Conservation (phyloP, 225 moss, liverwort and hornwort genomes). For the Ulota crispa region DNA sequence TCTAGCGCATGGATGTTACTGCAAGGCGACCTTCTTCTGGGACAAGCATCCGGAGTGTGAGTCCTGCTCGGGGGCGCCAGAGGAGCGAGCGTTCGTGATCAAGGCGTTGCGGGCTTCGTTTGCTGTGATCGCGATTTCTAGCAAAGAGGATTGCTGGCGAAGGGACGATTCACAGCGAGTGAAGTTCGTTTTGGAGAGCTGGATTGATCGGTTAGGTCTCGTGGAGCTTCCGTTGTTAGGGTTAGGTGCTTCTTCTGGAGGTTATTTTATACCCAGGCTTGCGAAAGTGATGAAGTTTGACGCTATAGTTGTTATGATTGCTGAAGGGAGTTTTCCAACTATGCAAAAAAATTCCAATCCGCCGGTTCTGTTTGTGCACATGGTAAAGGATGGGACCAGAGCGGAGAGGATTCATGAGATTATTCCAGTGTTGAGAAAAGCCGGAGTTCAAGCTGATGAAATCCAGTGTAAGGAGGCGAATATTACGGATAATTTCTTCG, state of each 20-base stretch:
- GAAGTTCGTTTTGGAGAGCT: slow-evolving; percentile 52
- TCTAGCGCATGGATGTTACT: slow-evolving; percentile 85
- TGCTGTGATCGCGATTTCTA: slow-evolving; percentile 83
- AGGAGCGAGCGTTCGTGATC: slow-evolving; percentile 76
- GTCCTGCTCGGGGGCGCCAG: slow-evolving; percentile 74
- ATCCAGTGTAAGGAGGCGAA: slow-evolving; percentile 53
- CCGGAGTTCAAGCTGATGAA: slow-evolving; percentile 64
- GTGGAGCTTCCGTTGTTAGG: slow-evolving; percentile 67
- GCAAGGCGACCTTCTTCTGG: slow-evolving; percentile 87
- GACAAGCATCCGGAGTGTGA: slow-evolving; percentile 69
- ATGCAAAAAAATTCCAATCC: slow-evolving; percentile 62
- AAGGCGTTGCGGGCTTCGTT: slow-evolving; percentile 63
- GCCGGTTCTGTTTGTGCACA: slow-evolving; percentile 88
- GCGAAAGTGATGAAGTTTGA: slow-evolving; percentile 62
- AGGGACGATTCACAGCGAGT: slow-evolving; percentile 47
- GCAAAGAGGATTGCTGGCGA: slow-evolving; percentile 70
- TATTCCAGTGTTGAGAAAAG: slow-evolving; percentile 46
- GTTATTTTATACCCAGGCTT: slow-evolving; percentile 75
- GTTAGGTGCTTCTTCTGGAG: slow-evolving; percentile 90
- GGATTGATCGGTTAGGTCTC: slow-evolving; percentile 55
- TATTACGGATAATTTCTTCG: slow-evolving; percentile 63
- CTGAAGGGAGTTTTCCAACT: slow-evolving; percentile 78
- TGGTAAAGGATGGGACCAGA: slow-evolving; percentile 71
- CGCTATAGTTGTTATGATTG: slow-evolving; percentile 79
- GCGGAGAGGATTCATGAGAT: slow-evolving; percentile 43